These are phyloP conservation scores for Fomes fomentarius DNA, from an alignment of 1,284 basidiomycete species.

Conservation along the genomic window DNA sequence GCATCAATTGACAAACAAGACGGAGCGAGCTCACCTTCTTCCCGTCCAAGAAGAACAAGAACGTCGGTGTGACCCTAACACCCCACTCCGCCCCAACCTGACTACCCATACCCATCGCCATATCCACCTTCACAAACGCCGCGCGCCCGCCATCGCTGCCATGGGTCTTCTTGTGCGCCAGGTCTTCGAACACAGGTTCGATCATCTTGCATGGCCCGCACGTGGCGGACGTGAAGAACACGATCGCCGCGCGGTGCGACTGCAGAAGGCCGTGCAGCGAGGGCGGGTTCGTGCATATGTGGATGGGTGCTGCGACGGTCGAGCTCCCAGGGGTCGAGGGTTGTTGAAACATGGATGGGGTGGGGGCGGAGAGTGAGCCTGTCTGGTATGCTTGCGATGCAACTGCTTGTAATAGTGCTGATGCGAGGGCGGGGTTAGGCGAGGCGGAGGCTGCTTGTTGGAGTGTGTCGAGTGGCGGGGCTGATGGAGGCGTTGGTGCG, in stretches of 20 bases:
- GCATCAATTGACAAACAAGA: no score
- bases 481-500: slow-evolving; percentile 42
- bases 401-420: slow-evolving; percentile 66
- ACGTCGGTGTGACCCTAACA: slow-evolving; percentile 84
- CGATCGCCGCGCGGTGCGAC: slow-evolving; percentile 57
- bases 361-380: slow-evolving; percentile 29
- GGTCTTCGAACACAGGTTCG: slow-evolving; percentile 62
- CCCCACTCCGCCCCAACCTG: slow-evolving; percentile 65
- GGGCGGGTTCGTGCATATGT: slow-evolving; percentile 58
- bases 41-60: slow-evolving; percentile 81
- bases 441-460: slow-evolving; percentile 34
- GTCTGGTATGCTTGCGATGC: slow-evolving; percentile 52
- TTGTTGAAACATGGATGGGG: slow-evolving; percentile 24
- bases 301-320: slow-evolving; percentile 64
- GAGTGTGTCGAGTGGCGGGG: slow-evolving; percentile 33
- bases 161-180: slow-evolving; percentile 46
- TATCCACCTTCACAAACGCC: slow-evolving; percentile 82
- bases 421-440: slow-evolving; percentile 54
- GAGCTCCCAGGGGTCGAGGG: slow-evolving; percentile 39
- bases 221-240: slow-evolving; percentile 67
- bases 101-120: slow-evolving; percentile 66
- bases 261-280: slow-evolving; percentile 54
- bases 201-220: slow-evolving; percentile 68
- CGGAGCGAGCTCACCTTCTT: slow-evolving; percentile 55
- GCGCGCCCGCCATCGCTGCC: slow-evolving; percentile 40